These are phyloP conservation scores for Moesziomyces antarcticus DNA, from an alignment of 1,284 basidiomycete genomes.

Conservation along the genomic window DNA sequence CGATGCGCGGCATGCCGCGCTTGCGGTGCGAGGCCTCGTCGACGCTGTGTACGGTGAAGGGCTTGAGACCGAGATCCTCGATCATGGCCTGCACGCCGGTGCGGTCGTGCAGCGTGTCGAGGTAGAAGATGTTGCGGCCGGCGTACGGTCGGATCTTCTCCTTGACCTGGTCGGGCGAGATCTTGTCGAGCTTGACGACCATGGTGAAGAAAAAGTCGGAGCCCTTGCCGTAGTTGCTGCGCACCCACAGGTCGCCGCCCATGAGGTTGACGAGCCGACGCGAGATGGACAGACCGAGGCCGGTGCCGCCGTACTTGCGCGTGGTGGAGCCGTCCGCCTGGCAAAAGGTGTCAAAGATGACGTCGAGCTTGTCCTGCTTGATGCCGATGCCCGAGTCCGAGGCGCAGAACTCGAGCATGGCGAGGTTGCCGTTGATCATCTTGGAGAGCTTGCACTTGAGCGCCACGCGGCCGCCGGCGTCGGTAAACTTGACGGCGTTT, in stretches of 20 bases:
- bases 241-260: constrained; percentile 99
- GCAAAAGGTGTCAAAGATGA: constrained; percentile 99
- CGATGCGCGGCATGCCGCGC: constrained; percentile 86
- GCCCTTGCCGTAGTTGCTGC: constrained; percentile 86
- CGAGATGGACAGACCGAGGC: constrained; percentile 80
- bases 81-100: constrained; percentile 83
- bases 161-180: constrained; percentile 55
- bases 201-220: constrained; percentile 98
- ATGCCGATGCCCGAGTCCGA: constrained; percentile 99
- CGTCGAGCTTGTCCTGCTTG: constrained; percentile 95
- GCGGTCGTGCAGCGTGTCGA: constrained; percentile 84
- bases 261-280: constrained; percentile 94
- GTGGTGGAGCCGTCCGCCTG: constrained; percentile 84
- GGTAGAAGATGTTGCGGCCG: constrained; percentile 76
- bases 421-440: constrained; percentile 78
- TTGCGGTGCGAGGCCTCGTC: constrained; percentile 78
- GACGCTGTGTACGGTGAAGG: constrained; percentile 81
- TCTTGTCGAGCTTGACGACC: constrained; percentile 65
- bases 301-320: constrained; percentile 93
- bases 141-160: constrained; percentile 66
- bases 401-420: constrained; percentile 93
- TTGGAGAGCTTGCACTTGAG: constrained; percentile 82
- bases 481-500: constrained; percentile 78
- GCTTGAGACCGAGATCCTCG: constrained; percentile 82
- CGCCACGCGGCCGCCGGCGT: constrained; percentile 85